Evolutionary conservation across 148 eudicot species (phyloP), one percentile per base, ranked within the genome.

Genomic region (Cornus kousa): DNA sequence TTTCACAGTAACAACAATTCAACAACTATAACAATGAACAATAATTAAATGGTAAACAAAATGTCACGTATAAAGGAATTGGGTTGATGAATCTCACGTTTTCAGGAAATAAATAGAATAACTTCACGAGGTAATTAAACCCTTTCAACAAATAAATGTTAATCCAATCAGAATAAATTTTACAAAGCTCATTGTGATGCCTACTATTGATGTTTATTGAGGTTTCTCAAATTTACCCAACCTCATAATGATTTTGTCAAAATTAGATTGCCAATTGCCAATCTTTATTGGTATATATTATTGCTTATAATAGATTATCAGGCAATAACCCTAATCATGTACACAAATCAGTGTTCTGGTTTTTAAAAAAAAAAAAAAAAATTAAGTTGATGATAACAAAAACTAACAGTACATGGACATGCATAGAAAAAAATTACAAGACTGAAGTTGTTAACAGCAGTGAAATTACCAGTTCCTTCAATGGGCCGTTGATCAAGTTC

Each of bases 311-410:
- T 43, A 43, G 48, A 43, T 0, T 35, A 43, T 43, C 48, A 43
- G 2, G 48, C 48, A 60, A 75, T 32, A 12, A 57, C 22, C 23
- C 31, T 65, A 35, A 77, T 20, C 13, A 75, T 62, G 75, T 55
- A 80, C 67, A 46, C 71, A 76, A 80, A 67, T 35, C 23, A 20
- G 19, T 75, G 62, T 57, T 64, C 28, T 43, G 48, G 70, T n/a
- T 53, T 46, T 40, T 13, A 59, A 4, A n/a, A n/a, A n/a, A 28
- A 28, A 28, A 28, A 28, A 28, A 28, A 35, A 70, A 5, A 19
- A 62, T 6, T 35, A 22, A 39, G 43, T 72, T 31, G 22, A 68
- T 33, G 66, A 20, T 23, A 78, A 53, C 72, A 72, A 53, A 64
- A 72, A 71, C 67, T 71, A 72, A n/a, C 37, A n/a, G 35, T 6